phyloP scores from a whole-genome alignment of 2,329 filamentous ascomycete species.

The Harringtonia lauricola region DNA sequence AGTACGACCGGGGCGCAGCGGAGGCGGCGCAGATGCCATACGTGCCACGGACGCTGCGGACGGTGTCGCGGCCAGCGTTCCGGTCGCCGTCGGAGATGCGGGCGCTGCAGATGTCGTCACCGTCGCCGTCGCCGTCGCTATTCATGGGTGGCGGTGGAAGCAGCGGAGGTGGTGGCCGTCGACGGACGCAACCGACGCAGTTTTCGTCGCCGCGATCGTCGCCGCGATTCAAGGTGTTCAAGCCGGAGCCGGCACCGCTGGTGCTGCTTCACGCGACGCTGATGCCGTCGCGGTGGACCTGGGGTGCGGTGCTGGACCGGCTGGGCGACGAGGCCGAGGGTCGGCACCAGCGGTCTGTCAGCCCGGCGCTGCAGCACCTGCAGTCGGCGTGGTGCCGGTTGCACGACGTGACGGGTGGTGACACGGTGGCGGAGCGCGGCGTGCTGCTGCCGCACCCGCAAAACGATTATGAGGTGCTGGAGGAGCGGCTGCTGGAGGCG shows the following conservation, averaged over 20 bases:
- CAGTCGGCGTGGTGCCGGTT: constrained; percentile 55
- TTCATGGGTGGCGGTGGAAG: constrained; percentile 23
- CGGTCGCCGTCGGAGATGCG: constrained; percentile 59
- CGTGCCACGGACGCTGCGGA: constrained; percentile 35
- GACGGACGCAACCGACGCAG: constrained; percentile 29
- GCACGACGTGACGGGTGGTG: constrained; percentile 50
- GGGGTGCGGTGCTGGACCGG: constrained; percentile 42
- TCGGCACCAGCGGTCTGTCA: constrained; percentile 4
- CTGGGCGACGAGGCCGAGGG: constrained; percentile 16
- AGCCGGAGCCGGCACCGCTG: constrained; percentile 45
- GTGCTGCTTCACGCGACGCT: constrained; percentile 71
- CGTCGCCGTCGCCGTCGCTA: constrained; percentile 39
- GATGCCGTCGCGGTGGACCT: constrained; percentile 57
- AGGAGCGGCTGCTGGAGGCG: constrained; percentile 66
- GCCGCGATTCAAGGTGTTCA: constrained; percentile 42
- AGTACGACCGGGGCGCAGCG: constrained; percentile 32
- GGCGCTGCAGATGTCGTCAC: constrained; percentile 60
- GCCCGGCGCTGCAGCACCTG: constrained; percentile 32
- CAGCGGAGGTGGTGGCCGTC: neutral
- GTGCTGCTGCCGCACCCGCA: constrained; percentile 68
- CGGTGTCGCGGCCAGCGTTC: constrained; percentile 52
- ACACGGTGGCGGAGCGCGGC: constrained; percentile 63
- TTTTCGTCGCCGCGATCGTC: constrained; percentile 39
- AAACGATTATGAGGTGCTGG: constrained; percentile 68
- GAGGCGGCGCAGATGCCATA: neutral